phyloP scores from a whole-genome alignment of 2,329 filamentous ascomycete genomes.

The Scolecobasidium constrictum region DNA sequence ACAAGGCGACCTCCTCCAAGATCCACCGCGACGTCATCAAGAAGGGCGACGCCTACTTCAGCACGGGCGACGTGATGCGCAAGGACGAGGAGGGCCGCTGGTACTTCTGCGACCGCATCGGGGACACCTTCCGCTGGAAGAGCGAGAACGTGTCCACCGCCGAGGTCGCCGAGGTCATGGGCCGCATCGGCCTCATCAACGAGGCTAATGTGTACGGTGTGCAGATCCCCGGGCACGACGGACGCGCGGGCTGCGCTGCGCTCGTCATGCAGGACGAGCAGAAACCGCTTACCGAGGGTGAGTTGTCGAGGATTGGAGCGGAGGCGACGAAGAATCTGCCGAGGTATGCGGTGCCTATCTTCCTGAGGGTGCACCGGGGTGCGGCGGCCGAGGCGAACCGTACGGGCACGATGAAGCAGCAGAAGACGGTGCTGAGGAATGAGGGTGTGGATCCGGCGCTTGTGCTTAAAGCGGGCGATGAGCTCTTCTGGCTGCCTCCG shows the following conservation, averaged over 20 bases:
- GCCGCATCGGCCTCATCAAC: constrained; percentile 36
- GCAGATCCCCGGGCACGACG: constrained; percentile 67
- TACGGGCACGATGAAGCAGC: constrained; percentile 83
- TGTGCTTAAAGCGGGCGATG: constrained; percentile 27
- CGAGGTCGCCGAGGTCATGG: constrained; percentile 69
- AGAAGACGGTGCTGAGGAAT: constrained; percentile 62
- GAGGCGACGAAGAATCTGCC: constrained; percentile 53
- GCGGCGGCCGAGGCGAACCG: constrained; percentile 45
- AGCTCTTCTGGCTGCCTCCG: constrained; percentile 55
- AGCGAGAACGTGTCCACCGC: constrained; percentile 35
- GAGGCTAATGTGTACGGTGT: constrained; percentile 80
- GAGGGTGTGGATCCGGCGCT: constrained; percentile 62
- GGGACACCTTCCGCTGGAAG: constrained; percentile 73
- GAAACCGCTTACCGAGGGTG: constrained; percentile 22
- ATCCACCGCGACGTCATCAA: constrained; percentile 61
- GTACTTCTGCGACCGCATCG: constrained; percentile 73
- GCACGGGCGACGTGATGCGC: constrained; percentile 72
- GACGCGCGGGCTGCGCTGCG: constrained; percentile 71
- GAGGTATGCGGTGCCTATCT: constrained; percentile 65
- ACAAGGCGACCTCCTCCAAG: constrained; percentile 59
- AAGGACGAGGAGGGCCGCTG: constrained; percentile 58
- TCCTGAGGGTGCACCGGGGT: constrained; percentile 54
- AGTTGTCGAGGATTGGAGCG: constrained; percentile 48
- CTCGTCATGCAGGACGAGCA: constrained; percentile 39
- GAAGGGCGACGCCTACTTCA: constrained; percentile 72